phyloP scores from a whole-genome alignment of 2,329 filamentous ascomycete species.

The Penicillium occitanis region DNA sequence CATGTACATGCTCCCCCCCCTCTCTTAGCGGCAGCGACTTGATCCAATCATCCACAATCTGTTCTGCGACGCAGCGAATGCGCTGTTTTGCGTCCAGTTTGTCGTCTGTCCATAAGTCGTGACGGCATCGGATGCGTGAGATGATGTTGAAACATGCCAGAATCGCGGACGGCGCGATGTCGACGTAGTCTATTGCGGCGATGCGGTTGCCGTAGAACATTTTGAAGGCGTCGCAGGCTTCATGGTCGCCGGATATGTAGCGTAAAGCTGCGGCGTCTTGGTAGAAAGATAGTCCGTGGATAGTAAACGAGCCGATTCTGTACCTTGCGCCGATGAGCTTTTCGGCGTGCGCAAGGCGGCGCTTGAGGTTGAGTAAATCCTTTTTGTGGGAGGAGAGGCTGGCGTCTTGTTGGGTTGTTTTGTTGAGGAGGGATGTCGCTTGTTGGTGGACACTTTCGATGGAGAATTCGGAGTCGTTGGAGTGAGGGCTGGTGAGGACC shows the following conservation, averaged over 20 bases:
- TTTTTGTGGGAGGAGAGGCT: not conserved
- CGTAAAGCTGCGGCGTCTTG: slow-evolving; percentile 16
- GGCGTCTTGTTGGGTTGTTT: not conserved
- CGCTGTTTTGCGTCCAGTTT: slow-evolving; percentile 10
- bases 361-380: slow-evolving; percentile 14
- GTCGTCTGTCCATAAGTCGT: slow-evolving; percentile 15
- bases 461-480: not conserved
- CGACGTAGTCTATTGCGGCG: slow-evolving; percentile 9
- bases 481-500: not conserved
- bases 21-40: slow-evolving; percentile 6
- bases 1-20: not conserved
- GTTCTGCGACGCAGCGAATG: slow-evolving; percentile 10
- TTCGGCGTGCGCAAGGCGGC: slow-evolving; percentile 16
- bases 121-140: slow-evolving; percentile 14
- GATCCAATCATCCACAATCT: slow-evolving; percentile 17
- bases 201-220: slow-evolving; percentile 19
- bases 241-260: not conserved
- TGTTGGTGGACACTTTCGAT: not conserved
- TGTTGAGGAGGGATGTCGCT: not conserved
- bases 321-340: slow-evolving; percentile 3
- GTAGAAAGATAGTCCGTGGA: slow-evolving; percentile 13
- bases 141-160: slow-evolving; percentile 13
- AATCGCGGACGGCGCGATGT: slow-evolving; percentile 14
- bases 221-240: slow-evolving; percentile 8
- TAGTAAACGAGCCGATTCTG: not conserved